Base-by-base conservation (phyloP, 352 stramenopile genomes). In the Phytophthora niederhauseri region DNA sequence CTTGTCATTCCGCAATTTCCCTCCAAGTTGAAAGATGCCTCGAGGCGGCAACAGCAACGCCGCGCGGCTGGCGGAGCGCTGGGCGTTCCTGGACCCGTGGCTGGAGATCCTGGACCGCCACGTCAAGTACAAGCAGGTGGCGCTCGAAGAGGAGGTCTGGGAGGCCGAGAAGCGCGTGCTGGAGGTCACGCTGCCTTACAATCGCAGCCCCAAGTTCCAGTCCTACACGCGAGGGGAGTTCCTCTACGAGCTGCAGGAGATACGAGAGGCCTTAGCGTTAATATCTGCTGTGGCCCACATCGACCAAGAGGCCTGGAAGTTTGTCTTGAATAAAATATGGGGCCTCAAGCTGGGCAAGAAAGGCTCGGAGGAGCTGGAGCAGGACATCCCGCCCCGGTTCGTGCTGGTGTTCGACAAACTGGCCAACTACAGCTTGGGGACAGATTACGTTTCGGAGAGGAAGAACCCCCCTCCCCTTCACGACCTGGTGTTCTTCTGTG, bases 301-400 rank as follows among this genome's bases (percentile, higher is more conserved):
- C 4, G 53, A 59, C 53, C n/a, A 59, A 59, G 34, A 59, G 6
- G 53, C 31, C 19, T 59, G 53, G 53, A 59, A 49, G 19, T 59
- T 59, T 20, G 3, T 59, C 2, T 17, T 59, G 19, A 49, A 34
- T 30, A 59, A 59, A 49, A 31, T 50, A 19, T 59, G 53, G 53
- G 53, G 20, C 1, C 8, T 59, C 12, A 59, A 49, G 34, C 6
- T 59, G 20, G 31, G 53, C 53, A 59, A 59, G 31, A 49, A 31
- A 14, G n/a, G n/a, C 17, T 59, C 31, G n/a, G 53, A 59, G 30
- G 53, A 59, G 20, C 31, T 50, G 53, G 53, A 59, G 22, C 30
- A 12, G 3, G 53, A 59, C 1, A 59, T 59, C 15, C 34, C 53
- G 19, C 17, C 53, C 6, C 48, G 53, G 30, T 59, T 59, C 28